Percentiles rank a stretch among this genome's conserved stretches.
These are phyloP conservation scores for Penicillium sp. DNA, from an alignment of 2,329 filamentous ascomycete species.

Conservation along the genomic window DNA sequence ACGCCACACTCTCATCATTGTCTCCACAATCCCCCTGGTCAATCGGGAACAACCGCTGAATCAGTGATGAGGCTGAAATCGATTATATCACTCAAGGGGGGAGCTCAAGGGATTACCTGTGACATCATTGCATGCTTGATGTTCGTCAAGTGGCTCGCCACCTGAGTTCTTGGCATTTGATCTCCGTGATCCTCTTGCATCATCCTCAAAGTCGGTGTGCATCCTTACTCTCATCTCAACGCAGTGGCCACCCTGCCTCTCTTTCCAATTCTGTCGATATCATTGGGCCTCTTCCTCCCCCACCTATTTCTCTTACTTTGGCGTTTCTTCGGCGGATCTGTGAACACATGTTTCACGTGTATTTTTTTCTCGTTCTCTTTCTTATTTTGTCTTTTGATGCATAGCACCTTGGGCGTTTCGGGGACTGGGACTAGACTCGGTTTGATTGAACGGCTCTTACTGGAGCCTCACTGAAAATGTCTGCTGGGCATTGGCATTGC, in stretches of 20 bases:
- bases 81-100: constrained; percentile 21
- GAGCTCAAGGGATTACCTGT: constrained; percentile 19
- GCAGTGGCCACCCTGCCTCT: constrained; percentile 9
- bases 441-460: constrained; percentile 34
- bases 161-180: constrained; percentile 25
- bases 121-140: constrained; percentile 33
- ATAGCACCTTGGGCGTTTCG: constrained; percentile 41
- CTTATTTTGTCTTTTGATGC: constrained; percentile 35
- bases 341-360: constrained; percentile 22
- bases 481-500: constrained; percentile 31
- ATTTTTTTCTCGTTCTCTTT: constrained; percentile 21
- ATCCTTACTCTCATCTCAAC: constrained; percentile 8
- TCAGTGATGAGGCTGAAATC: constrained; percentile 7
- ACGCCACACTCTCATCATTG: constrained; percentile 14
- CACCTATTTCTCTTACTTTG: constrained; percentile 8
- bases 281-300: constrained; percentile 15
- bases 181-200: constrained; percentile 10
- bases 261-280: constrained; percentile 19
- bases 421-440: constrained; percentile 38
- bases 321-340: constrained; percentile 23
- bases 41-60: constrained; percentile 8
- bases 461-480: constrained; percentile 35
- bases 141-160: constrained; percentile 25
- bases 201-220: constrained; percentile 12
- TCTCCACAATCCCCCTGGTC: constrained; percentile 14